phyloP scores from a whole-genome alignment of 768 basidiomycete species.

The Mycena chlorophos region DNA sequence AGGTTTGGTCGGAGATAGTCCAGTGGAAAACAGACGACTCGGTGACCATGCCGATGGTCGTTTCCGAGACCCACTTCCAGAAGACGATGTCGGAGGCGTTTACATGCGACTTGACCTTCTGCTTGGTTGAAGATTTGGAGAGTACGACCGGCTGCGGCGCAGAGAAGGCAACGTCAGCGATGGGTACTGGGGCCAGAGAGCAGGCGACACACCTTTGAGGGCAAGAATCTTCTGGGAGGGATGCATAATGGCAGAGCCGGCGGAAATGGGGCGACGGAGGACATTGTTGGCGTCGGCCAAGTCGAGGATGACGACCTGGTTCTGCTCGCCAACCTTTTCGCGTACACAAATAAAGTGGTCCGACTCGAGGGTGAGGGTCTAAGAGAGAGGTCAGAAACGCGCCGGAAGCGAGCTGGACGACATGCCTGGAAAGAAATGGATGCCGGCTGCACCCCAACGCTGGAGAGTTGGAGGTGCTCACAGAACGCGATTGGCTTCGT shows the following conservation, averaged over 20 bases:
- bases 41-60: slow-evolving; percentile 92
- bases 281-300: slow-evolving; percentile 97
- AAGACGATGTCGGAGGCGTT: slow-evolving; percentile 94
- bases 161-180: slow-evolving; percentile 16
- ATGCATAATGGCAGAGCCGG: slow-evolving; percentile 99
- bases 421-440: slow-evolving; percentile 96
- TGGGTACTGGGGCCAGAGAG: not conserved
- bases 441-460: slow-evolving; percentile 91
- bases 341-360: slow-evolving; percentile 98
- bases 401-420: slow-evolving; percentile 25
- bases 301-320: slow-evolving; percentile 99
- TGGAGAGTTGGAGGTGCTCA: slow-evolving; percentile 92
- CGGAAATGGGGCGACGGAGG: slow-evolving; percentile 89
- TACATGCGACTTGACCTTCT: slow-evolving; percentile 94
- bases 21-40: slow-evolving; percentile 93
- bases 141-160: slow-evolving; percentile 75
- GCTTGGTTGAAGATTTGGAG: slow-evolving; percentile 97
- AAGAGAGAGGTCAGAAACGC: slow-evolving; percentile 3
- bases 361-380: slow-evolving; percentile 94
- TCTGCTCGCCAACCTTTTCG: slow-evolving; percentile 91
- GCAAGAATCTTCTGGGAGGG: slow-evolving; percentile 95
- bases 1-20: slow-evolving; percentile 73
- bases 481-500: slow-evolving; percentile 85
- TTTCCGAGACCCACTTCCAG: slow-evolving; percentile 97
- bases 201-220: slow-evolving; percentile 65